Conservation (phyloP, 306 rosid species). For the Potentilla sterilis region DNA sequence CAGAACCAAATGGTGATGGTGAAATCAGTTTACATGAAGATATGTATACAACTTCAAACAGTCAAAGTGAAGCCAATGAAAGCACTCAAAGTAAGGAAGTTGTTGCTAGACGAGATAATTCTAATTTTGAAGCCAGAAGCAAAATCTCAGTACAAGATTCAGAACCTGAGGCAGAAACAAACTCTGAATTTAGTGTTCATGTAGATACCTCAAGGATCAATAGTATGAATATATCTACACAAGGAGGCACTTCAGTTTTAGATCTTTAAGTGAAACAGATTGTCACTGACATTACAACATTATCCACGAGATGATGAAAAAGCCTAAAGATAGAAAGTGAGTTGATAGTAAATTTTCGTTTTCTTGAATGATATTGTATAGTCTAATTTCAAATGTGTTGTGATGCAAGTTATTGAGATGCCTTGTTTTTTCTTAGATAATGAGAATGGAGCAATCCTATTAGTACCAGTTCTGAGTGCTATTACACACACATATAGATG, state of each 20-base stretch:
- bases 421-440: not conserved
- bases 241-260: slow-evolving; percentile 8
- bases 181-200: not conserved
- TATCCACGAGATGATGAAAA: not conserved
- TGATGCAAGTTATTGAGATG: not conserved
- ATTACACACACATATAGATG: not conserved
- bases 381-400: not conserved
- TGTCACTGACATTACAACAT: not conserved
- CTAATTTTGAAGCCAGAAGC: slow-evolving; percentile 14
- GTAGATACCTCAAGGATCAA: not conserved
- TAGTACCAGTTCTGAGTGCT: not conserved
- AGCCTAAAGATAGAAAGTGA: not conserved
- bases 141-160: slow-evolving; percentile 1
- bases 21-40: slow-evolving; percentile 6
- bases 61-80: not conserved
- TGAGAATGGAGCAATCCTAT: not conserved
- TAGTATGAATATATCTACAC: not conserved
- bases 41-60: not conserved
- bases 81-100: not conserved
- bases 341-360: not conserved
- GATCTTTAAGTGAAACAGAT: slow-evolving; percentile 4
- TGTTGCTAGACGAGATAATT: not conserved
- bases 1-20: not conserved
- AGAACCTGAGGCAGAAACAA: slow-evolving; percentile 6
- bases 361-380: not conserved